A percentile compares a stretch with the other conserved stretches of the same genome.
These are phyloP conservation scores for Metarhizium humberi DNA, from an alignment of 2,329 filamentous ascomycete genomes.

Conservation along the genomic window DNA sequence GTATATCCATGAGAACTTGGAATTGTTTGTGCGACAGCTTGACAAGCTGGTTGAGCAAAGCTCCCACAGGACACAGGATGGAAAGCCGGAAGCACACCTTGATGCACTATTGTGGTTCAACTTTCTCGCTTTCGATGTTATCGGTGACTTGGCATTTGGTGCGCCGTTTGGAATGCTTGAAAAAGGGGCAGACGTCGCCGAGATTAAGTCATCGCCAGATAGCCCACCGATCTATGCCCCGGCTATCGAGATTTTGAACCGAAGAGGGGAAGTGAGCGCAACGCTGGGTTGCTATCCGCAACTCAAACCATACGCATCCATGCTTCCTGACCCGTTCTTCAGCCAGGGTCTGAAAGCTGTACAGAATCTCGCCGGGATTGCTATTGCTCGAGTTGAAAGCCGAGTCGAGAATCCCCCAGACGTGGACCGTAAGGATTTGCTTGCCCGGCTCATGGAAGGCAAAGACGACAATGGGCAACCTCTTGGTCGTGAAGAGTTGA, in stretches of 20 bases:
- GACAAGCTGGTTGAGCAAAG: slow-evolving; percentile 47
- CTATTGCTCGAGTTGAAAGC: slow-evolving; percentile 69
- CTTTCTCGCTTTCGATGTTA: slow-evolving; percentile 45
- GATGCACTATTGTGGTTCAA: slow-evolving; percentile 69
- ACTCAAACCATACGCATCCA: slow-evolving; percentile 72
- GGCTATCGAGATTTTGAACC: slow-evolving; percentile 82
- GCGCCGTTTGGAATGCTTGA: slow-evolving; percentile 59
- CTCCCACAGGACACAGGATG: slow-evolving; percentile 39
- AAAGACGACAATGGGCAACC: slow-evolving; percentile 70
- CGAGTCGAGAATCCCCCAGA: slow-evolving; percentile 61
- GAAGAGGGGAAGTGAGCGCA: slow-evolving; percentile 76
- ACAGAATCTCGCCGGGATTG: slow-evolving; percentile 76
- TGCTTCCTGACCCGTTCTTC: slow-evolving; percentile 77
- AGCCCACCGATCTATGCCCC: slow-evolving; percentile 58
- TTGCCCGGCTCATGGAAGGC: slow-evolving; percentile 77
- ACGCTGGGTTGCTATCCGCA: slow-evolving; percentile 66
- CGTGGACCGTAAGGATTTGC: slow-evolving; percentile 65
- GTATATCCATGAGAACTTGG: slow-evolving; percentile 74
- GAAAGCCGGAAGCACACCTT: slow-evolving; percentile 52
- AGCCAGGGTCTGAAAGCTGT: slow-evolving; percentile 64
- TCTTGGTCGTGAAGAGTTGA: slow-evolving; percentile 70
- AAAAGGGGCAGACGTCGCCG: slow-evolving; percentile 65
- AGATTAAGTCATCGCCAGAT: slow-evolving; percentile 55
- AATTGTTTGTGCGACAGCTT: slow-evolving; percentile 64
- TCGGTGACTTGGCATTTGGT: slow-evolving; percentile 41